Conservation (phyloP, 106 monocot genomes). For the Dioscorea dumetorum region DNA sequence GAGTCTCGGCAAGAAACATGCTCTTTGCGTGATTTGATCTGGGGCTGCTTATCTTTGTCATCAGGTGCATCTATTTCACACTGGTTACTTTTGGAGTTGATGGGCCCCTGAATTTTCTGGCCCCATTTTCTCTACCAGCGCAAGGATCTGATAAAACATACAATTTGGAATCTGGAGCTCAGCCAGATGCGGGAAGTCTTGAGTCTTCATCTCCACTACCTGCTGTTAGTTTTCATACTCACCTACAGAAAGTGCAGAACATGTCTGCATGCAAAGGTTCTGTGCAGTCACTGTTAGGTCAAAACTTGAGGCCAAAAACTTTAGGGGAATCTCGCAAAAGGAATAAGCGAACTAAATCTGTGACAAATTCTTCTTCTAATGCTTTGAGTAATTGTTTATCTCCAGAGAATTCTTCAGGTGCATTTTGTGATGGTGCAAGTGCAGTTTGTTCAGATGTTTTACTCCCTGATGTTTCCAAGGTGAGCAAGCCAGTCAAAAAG, state of each 20-base stretch:
- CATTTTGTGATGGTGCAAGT: conserved; percentile 17
- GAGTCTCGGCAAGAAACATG: no score
- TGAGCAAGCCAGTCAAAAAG: conserved; percentile 33
- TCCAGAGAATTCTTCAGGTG: conserved; percentile 25
- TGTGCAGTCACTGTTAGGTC: conserved; percentile 8
- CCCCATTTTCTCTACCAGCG: conserved; percentile 13
- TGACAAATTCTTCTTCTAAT: conserved; percentile 9
- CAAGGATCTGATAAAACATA: conserved; percentile 14
- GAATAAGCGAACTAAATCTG: conserved; percentile 22
- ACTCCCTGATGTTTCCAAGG: conserved; percentile 8
- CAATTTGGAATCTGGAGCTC: conserved; percentile 21
- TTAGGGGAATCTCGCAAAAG: conserved; percentile 12
- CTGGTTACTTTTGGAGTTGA: conserved; percentile 22
- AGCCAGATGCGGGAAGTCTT: conserved; percentile 7
- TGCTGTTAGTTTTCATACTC: conserved; percentile 23
- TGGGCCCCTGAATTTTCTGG: conserved; percentile 10
- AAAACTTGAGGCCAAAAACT: conserved; percentile 4
- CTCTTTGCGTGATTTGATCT: neutral
- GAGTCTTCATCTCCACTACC: conserved; percentile 14
- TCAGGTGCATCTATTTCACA: conserved; percentile 19
- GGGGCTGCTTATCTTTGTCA: neutral
- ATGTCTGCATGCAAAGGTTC: conserved; percentile 16
- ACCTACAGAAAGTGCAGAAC: conserved; percentile 28
- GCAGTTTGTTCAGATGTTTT: conserved; percentile 26
- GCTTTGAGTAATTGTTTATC: neutral